A percentile compares a stretch with the other conserved stretches of the same genome.
phyloP scores from a whole-genome alignment of 75 land plant genomes.

The Pseudotsuga menziesii region DNA sequence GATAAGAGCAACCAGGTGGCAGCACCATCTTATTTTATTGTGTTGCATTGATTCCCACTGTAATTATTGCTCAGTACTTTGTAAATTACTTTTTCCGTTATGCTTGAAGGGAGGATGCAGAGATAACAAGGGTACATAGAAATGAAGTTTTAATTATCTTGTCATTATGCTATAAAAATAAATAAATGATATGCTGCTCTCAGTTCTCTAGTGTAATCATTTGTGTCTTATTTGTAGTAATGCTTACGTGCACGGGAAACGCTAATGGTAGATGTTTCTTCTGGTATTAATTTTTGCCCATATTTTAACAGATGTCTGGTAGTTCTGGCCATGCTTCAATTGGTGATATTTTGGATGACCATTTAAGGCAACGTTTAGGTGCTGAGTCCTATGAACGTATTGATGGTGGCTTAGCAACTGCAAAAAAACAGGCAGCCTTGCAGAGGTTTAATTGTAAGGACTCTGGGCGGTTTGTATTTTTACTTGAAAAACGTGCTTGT shows the following conservation, averaged over 20 bases:
- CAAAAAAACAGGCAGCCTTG: slow-evolving; percentile 45
- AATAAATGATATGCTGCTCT: neutral
- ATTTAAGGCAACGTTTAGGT: slow-evolving; percentile 76
- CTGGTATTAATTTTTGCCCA: neutral
- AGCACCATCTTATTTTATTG: neutral
- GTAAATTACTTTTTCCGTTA: neutral
- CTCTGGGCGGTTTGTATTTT: slow-evolving; percentile 64
- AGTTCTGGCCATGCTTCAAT: slow-evolving; percentile 27
- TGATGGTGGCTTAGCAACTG: slow-evolving; percentile 38
- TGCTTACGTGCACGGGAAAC: neutral
- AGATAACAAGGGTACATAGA: too few species aligned
- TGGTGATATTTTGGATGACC: slow-evolving; percentile 82
- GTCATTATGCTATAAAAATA: neutral
- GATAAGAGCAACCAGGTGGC: neutral
- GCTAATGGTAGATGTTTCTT: neutral
- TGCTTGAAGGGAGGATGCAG: too few species aligned
- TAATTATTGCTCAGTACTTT: neutral
- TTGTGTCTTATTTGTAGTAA: neutral
- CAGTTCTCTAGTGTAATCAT: neutral
- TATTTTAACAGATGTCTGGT: slow-evolving; percentile 22
- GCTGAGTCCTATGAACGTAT: slow-evolving; percentile 77
- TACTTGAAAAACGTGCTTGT: slow-evolving; percentile 68
- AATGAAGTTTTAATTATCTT: neutral
- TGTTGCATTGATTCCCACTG: neutral
- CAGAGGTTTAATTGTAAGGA: slow-evolving; percentile 69